Evolutionary conservation across 345 rosid species (phyloP), one percentile per base, ranked within the genome.

Genomic region (Brassica cretica): DNA sequence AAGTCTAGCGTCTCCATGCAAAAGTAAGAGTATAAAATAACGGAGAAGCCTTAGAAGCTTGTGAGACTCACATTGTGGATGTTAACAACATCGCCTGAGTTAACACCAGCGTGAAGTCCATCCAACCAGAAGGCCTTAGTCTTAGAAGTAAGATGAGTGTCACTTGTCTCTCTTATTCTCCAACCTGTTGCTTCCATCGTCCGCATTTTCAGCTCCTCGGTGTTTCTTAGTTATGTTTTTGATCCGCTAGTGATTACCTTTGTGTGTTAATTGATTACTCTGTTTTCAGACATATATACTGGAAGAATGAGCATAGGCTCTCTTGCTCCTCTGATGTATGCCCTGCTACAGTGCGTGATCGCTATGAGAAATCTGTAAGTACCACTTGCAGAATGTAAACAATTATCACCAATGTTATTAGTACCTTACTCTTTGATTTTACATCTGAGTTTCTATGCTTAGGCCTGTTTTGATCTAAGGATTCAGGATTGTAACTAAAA

Each of bases 301-400:
- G 97, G 97, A 92, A 92, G 82, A 86, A 72, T 66, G 97, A 92
- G 80, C 96, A 90, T 86, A 89, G 96, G 14, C 66, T 89, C 74
- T 67, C 74, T 80, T 92, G 97, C 76, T 85, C 90, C 8, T 86
- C 93, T 25, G 97, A 90, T 74, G 84, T 70, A 64, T 92, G 96
- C 78, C 89, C 96, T n/a, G 89, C 96, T 58, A 75, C 97, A 19
- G 97, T 90, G 79, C 79, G 92, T 37, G 97, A 90, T 85, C 96
- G 96, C 51, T 89, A 79, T 71, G 97, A 90, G 84, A 92, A 88
- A 85, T 51, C 93, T 30, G 97, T 92, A 68, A 80, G 89, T 84
- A 72, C 56, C 33, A 2, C 8, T 39, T 8, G 5, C 0, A 24
- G 25, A 25, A 1, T 59, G 15, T 24, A 21, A 59, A 55, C 9